These are phyloP conservation scores for Solanum chilense DNA, from an alignment of 257 asterid species.

Conservation along the genomic window DNA sequence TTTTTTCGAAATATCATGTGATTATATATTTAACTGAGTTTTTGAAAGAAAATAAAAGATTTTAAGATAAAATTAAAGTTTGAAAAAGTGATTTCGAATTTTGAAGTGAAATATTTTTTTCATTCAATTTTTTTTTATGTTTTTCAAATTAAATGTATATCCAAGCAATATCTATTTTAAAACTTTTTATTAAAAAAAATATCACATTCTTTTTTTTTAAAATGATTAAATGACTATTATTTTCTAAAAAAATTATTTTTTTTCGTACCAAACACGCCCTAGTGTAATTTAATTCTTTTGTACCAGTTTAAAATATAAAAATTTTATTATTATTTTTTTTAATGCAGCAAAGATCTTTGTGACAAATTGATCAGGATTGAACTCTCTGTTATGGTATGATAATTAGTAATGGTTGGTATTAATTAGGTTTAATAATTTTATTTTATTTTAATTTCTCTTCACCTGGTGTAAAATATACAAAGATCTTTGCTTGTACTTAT, in stretches of 20 bases:
- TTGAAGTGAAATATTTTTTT: not conserved
- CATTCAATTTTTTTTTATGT: not conserved
- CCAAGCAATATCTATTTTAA: not conserved
- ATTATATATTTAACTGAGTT: no score
- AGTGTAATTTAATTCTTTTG: not conserved
- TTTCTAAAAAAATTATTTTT: not conserved
- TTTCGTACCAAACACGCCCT: not conserved
- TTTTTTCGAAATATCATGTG: not conserved
- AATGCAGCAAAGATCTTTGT: constrained; percentile 13
- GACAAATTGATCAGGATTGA: not conserved
- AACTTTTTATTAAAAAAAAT: not conserved
- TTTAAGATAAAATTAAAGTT: not conserved
- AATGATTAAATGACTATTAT: no score
- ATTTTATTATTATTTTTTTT: not conserved
- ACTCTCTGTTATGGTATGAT: not conserved
- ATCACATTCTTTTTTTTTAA: not conserved
- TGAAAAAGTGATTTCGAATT: not conserved
- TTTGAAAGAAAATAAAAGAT: not conserved
- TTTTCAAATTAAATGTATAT: not conserved
- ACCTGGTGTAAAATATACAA: constrained; percentile 7
- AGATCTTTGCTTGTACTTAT: not conserved
- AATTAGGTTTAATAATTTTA: not conserved
- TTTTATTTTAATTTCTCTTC: not conserved
- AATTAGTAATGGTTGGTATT: not conserved
- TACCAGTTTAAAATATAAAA: not conserved